Conservation (phyloP, 805 yeast species). For the Candida schatavii region DNA sequence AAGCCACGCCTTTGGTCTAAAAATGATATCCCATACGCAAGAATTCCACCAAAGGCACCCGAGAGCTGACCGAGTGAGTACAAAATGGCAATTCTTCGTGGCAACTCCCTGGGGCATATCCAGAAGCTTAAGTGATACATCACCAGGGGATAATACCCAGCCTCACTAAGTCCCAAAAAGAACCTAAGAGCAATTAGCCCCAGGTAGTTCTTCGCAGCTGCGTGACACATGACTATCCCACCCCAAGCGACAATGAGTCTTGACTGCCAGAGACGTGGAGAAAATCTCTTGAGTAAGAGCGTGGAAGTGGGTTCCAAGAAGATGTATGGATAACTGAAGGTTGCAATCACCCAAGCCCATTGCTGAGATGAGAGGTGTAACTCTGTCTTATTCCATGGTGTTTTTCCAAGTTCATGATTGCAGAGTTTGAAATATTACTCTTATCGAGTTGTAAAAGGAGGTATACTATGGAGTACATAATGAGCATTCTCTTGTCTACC, state of each 20-base stretch:
- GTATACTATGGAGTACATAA: slow-evolving; percentile 12
- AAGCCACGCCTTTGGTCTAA: slow-evolving; percentile 10
- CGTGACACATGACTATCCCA: slow-evolving; percentile 11
- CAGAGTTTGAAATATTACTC: slow-evolving; percentile 12
- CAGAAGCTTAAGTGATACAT: slow-evolving; percentile 19
- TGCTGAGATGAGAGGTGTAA: slow-evolving; percentile 9
- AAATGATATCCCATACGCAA: slow-evolving; percentile 17
- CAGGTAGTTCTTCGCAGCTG: slow-evolving; percentile 8
- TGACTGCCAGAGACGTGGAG: slow-evolving; percentile 11
- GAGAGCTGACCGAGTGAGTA: slow-evolving; percentile 19
- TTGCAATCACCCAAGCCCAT: slow-evolving; percentile 13
- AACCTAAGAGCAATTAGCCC: slow-evolving; percentile 11
- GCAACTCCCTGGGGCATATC: slow-evolving; percentile 18
- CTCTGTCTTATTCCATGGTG: slow-evolving; percentile 12
- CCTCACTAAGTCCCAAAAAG: slow-evolving; percentile 10
- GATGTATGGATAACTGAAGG: slow-evolving; percentile 11
- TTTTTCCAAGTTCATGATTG: slow-evolving; percentile 10
- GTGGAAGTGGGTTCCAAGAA: slow-evolving; percentile 12
- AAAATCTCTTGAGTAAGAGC: slow-evolving; percentile 8
- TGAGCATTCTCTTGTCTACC: slow-evolving; percentile 10
- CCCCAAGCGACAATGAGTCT: slow-evolving; percentile 14
- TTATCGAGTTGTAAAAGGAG: slow-evolving; percentile 13
- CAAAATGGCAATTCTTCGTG: slow-evolving; percentile 20
- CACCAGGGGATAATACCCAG: slow-evolving; percentile 11
- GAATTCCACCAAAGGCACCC: slow-evolving; percentile 17